Evolutionary conservation across 2,329 filamentous ascomycete species (phyloP), one percentile per base, ranked within the genome.

Genomic region (Fusarium redolens): DNA sequence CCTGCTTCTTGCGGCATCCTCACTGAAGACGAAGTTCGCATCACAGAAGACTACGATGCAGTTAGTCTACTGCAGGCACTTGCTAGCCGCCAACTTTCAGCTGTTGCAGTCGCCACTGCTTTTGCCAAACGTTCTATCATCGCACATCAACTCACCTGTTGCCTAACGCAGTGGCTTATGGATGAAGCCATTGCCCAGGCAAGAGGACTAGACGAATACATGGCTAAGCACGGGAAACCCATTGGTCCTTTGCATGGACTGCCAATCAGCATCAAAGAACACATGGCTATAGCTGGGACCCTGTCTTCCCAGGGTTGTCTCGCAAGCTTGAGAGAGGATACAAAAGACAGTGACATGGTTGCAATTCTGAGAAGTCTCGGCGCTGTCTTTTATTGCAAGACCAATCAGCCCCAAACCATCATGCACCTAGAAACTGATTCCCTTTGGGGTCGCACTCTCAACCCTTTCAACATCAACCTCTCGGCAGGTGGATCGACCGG

Each of bases 351-450:
- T 8, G 40, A 60, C 1, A 85, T 86, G 0, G 87, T 92, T 0
- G 84, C 88, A 10, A 81, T 92, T 2, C 81, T 93, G 5, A 81
- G 88, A 33, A 83, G 85, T 30, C 83, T 89, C 0, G 92, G 92
- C 2, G 91, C 91, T 3, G 85, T 93, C 0, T 81, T 92, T 30
- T 90, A 91, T 73, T 86, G 88, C 71, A 92, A 92, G 79, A 92
- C 91, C 3, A 92, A 91, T 68, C 85, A 92, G 13, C 90, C 91
- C 0, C 87, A 89, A 68, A 31, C 50, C 4, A 51, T 61, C 6
- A 85, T 83, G 2, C 78, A 88, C 60, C 82, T 82, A 64, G 82
- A 83, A 8, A 77, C 89, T 33, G 90, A 92, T 74, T 91, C 92
- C 71, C 78, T 91, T 37, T 89, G 87, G 67, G 89, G 89, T 2